Evolutionary conservation across 495 filamentous ascomycete genomes (phyloP).

Genomic region (Staphylotrichum longicolle): DNA sequence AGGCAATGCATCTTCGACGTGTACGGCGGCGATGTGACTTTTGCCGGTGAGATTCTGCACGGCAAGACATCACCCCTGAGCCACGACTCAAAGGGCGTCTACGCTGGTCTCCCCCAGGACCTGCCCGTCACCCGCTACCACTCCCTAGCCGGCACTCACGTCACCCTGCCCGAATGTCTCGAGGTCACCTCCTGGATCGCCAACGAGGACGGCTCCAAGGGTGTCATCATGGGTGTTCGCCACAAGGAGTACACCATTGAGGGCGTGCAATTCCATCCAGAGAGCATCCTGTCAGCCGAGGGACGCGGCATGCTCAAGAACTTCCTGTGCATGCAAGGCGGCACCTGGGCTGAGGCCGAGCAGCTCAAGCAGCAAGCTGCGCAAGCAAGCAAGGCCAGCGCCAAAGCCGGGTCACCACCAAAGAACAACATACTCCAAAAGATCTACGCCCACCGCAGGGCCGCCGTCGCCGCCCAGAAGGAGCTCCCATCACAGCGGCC

Average conservation of each 20-base stretch:
- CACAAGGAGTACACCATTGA: conserved; percentile 89
- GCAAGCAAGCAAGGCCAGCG: conserved; percentile 23
- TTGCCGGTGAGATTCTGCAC: conserved; percentile 93
- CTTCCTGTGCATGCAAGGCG: conserved; percentile 80
- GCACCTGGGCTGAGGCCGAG: conserved; percentile 85
- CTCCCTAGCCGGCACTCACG: conserved; percentile 89
- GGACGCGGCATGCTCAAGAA: conserved; percentile 89
- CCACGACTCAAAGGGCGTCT: conserved; percentile 88
- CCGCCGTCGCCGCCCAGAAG: conserved; percentile 79
- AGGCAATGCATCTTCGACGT: conserved; percentile 90
- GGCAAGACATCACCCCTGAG: conserved; percentile 90
- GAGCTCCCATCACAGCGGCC: conserved; percentile 79
- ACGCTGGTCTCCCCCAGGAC: conserved; percentile 69
- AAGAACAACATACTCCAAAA: conserved; percentile 83
- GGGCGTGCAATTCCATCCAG: conserved; percentile 96
- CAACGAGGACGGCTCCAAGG: conserved; percentile 61
- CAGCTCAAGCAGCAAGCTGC: conserved; percentile 43
- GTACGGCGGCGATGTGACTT: conserved; percentile 87
- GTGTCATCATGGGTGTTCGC: conserved; percentile 93
- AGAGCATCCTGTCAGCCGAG: conserved; percentile 90
- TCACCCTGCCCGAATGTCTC: conserved; percentile 80
- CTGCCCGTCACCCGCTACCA: conserved; percentile 93
- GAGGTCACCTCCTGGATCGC: conserved; percentile 88
- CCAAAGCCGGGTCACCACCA: conserved; percentile 43
- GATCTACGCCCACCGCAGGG: conserved; percentile 83